Base-by-base conservation (phyloP, 768 basidiomycete species). In the Suillus discolor region DNA sequence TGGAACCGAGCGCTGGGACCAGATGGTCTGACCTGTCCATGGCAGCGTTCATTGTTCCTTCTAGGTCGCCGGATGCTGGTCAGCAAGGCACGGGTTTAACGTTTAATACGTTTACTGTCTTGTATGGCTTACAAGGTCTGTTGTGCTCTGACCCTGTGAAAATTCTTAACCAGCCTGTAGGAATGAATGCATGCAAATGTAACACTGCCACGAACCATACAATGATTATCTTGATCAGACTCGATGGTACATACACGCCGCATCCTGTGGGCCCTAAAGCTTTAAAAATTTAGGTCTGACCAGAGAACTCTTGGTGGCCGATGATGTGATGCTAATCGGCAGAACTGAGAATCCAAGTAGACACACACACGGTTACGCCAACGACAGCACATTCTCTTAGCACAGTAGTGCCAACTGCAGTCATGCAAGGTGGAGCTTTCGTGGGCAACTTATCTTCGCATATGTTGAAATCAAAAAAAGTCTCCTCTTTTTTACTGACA, bases 1-100 rank as follows among this genome's bases (percentile, higher is more conserved):
- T 62, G 60, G 75, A 74, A 28, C 51, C 51, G 31, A 16, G 18
- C 53, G 28, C 28, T 20, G 28, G 31, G 53, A 31, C 51, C 51
- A 16, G 45, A 42, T 6, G 31, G 36, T 45, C n/a, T 13, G 23
- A 25, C 49, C 25, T 28, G 23, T 8, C 18, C 4, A 54, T 54
- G 11, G 18, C 28, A 31, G 31, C 13, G 9, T 1, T 54, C 6
- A 54, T 54, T 54, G 53, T 54, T 54, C 28, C 25, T 18, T 31
- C 28, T 31, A 54, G 25, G 25, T 28, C 51, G 28, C 25, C 25
- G 15, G 15, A 25, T 8, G 4, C 3, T 15, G 2, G 16, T 25
- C 51, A 51, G 28, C 25, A 51, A 51, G 15, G 25, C 51, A 7
- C 25, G 25, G 25, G 25, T 23, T 49, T 15, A 16, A 49, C n/a